Evolutionary conservation across 1,284 basidiomycete species (phyloP).

Genomic region (Microbotryum silenes-acaulis): DNA sequence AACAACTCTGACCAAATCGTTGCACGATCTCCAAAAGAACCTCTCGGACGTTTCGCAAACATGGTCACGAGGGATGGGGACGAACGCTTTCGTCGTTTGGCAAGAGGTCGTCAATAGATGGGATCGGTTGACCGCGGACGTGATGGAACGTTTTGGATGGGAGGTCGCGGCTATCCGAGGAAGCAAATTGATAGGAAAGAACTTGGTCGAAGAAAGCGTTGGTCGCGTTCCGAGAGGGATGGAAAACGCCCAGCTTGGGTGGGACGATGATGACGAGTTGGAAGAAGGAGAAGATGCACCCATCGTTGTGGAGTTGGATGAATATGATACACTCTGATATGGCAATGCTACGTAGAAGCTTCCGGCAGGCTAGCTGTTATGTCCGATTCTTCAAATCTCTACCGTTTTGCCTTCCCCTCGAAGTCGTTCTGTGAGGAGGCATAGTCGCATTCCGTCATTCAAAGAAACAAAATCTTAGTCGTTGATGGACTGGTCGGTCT

Average conservation of each 20-base stretch:
- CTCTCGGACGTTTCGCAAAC: conserved; percentile 23
- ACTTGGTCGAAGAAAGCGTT: conserved; percentile 7
- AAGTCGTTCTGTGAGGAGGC: conserved; percentile 12
- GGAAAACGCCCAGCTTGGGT: conserved; percentile 11
- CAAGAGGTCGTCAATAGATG: conserved; percentile 21
- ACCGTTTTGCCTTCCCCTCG: conserved; percentile 29
- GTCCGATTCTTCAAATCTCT: conserved; percentile 7
- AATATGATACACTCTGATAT: too few relatives aligned
- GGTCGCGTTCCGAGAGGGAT: background rate
- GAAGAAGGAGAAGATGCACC: conserved; percentile 37
- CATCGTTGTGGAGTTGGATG: conserved; percentile 27
- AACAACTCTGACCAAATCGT: conserved; percentile 39
- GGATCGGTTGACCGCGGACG: conserved; percentile 16
- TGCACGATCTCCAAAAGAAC: conserved; percentile 36
- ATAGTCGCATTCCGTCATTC: too few relatives aligned
- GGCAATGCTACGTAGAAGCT: too few relatives aligned
- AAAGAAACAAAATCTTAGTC: too few relatives aligned
- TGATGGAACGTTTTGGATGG: conserved; percentile 33
- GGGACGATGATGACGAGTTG: conserved; percentile 32
- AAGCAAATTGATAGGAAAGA: conserved; percentile 1
- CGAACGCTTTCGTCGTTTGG: conserved; percentile 4
- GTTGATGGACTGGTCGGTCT: too few relatives aligned
- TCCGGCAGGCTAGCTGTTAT: too few relatives aligned
- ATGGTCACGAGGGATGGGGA: conserved; percentile 2
- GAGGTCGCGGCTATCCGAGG: conserved; percentile 22